phyloP scores from a whole-genome alignment of 164 flowering plant species.

The Piper longum region DNA sequence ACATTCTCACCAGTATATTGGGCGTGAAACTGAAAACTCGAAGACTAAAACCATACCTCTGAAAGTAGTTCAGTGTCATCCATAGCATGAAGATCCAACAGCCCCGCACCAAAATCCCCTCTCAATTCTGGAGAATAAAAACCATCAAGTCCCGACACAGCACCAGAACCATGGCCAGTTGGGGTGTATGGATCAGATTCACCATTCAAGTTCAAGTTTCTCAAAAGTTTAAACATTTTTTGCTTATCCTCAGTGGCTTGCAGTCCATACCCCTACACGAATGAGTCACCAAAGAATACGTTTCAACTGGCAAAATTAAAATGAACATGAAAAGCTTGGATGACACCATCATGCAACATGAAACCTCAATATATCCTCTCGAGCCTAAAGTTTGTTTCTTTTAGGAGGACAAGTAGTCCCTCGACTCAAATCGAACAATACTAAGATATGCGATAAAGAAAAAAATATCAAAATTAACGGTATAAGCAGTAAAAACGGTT shows the following conservation, averaged over 20 bases:
- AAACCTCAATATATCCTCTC: too few relatives aligned
- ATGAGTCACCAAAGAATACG: not conserved
- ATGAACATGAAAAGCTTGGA: too few relatives aligned
- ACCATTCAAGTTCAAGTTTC: conserved; percentile 78
- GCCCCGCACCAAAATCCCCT: conserved; percentile 98
- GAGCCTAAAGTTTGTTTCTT: too few relatives aligned
- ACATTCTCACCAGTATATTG: not conserved
- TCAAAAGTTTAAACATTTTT: conserved; percentile 75
- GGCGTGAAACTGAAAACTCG: not conserved
- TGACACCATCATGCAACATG: too few relatives aligned
- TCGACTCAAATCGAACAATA: too few relatives aligned
- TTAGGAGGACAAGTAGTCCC: too few relatives aligned
- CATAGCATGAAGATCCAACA: conserved; percentile 96
- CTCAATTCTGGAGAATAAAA: conserved; percentile 66
- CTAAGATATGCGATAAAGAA: not conserved
- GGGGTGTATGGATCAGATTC: conserved; percentile 79
- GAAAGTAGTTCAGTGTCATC: conserved; percentile 96
- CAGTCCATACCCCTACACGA: conserved; percentile 76
- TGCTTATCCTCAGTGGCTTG: conserved; percentile 98
- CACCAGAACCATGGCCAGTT: conserved; percentile 48
- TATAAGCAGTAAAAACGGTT: too few relatives aligned
- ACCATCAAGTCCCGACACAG: conserved; percentile 45
- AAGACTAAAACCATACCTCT: conserved; percentile 36
- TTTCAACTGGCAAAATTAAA: not conserved
- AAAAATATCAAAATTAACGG: too few relatives aligned